Base-by-base conservation (phyloP, 805 yeast species). In the Yarrowia sp. region DNA sequence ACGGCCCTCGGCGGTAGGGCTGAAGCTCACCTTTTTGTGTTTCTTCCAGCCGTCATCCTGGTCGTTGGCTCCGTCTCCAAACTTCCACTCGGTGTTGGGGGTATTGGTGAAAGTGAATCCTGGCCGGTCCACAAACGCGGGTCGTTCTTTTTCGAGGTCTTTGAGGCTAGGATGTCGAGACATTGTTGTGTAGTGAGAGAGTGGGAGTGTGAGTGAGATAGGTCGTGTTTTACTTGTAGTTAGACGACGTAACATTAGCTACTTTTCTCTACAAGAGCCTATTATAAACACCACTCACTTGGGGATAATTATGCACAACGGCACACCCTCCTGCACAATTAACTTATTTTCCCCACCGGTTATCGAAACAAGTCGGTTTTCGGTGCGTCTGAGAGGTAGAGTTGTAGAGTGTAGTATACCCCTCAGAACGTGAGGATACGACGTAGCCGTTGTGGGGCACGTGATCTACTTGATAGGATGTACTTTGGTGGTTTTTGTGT, bases 21-120 rank as follows among this genome's bases (percentile, higher is more conserved):
- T 86, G 64, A 85, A 72, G 44, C 74, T 73, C 6, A 83, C 62
- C 69, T 83, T 85, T 56, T 75, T 71, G 71, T 80, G 78, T 6
- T 70, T 63, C 64, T 76, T 74, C 86, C 86, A 83, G 14, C 74
- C 78, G 22, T 75, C 75, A 46, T 73, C 71, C 24, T 17, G 19
- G 16, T 30, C 21, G 44, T 56, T 75, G 22, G 86, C 83, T 5
- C 86, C 86, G 11, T 77, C 69, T 3, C 85, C 85, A 8, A 76
- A 75, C 35, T 66, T 69, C 87, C 87, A 84, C 33, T 72, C 66
- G 2, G 80, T 76, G 26, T 71, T 65, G 41, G 65, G 66, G 26
- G 73, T 70, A 64, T 68, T 63, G 16, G 77, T 74, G 58, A 70
- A 66, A 11, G 67, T 67, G 63, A 66, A 68, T 21, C 33, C 44